Evolutionary conservation across 108 stramenopile genomes (phyloP), one percentile per base, ranked within the genome.

Genomic region (Conticribra weissflogii): DNA sequence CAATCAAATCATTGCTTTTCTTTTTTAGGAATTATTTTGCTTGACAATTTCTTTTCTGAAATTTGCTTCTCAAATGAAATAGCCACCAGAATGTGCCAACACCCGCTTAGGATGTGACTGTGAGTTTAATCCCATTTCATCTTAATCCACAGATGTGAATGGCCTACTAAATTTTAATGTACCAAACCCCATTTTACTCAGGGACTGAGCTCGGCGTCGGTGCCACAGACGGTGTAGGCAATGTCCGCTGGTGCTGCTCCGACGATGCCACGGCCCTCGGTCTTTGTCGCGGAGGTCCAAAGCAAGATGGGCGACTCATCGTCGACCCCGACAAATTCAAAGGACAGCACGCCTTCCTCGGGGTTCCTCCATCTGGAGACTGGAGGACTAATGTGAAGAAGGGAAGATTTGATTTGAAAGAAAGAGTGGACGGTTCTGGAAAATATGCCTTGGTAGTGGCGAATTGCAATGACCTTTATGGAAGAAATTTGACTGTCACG

Each of bases 231-330:
- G 85, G 76, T n/a, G 81, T 77, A 0, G 81, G 71, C 0, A 81
- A 73, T 17, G 34, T 89, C 15, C 79, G 89, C 28, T 94, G 88
- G 76, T 94, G 93, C 53, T 94, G 93, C 63, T 87, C 79, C 31
- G 61, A 81, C 33, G 89, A 94, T 44, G 89, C 93, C 41, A 64
- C 86, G 16, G 85, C 62, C 33, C 55, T 84, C 34, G 89, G 90
- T 3, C 36, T 92, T 18, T 94, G 93, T 50, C 30, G 48, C 8
- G 74, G 74, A 1, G 66, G 74, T 32, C 34, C 71, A 41, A 71
- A 75, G 48, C 64, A 84, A 52, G 58, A 78, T 3, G 93, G 93
- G 7, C 79, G 88, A 12, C 71, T 94, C 27, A 94, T 94, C 59
- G 71, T 92, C 34, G 78, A 91, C 59, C 49, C 57, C 3, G 44